Conservation (phyloP, 805 yeast genomes). For the Lachancea sp. region DNA sequence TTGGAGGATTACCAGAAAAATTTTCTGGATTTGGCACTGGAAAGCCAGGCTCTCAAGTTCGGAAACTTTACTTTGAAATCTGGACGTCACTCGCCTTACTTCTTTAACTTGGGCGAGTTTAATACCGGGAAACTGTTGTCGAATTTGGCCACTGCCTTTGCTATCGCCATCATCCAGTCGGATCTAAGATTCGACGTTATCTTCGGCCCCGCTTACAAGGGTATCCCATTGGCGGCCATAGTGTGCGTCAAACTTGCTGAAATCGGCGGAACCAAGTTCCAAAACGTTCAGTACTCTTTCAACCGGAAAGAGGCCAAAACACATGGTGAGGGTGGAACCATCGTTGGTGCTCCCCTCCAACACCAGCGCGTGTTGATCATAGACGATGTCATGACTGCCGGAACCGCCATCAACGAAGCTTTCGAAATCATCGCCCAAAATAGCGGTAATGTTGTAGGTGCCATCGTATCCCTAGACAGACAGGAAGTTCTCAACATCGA, state of each 20-base stretch:
- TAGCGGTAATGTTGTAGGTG: conserved; percentile 71
- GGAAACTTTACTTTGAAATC: conserved; percentile 87
- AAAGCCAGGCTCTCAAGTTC: conserved; percentile 74
- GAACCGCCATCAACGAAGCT: conserved; percentile 96
- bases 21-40: conserved; percentile 77
- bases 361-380: conserved; percentile 75
- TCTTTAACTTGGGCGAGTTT: conserved; percentile 90
- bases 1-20: conserved; percentile 49
- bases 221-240: conserved; percentile 90
- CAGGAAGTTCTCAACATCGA: conserved; percentile 78
- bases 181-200: conserved; percentile 82
- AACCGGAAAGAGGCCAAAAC: conserved; percentile 95
- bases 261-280: conserved; percentile 73
- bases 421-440: conserved; percentile 65
- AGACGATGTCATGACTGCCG: conserved; percentile 98
- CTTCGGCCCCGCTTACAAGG: conserved; percentile 98
- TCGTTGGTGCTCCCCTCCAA: conserved; percentile 75
- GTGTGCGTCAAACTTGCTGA: conserved; percentile 91
- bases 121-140: conserved; percentile 71
- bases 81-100: conserved; percentile 92
- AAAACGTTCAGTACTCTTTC: conserved; percentile 77
- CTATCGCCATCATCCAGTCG: conserved; percentile 74
- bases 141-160: conserved; percentile 83
- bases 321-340: conserved; percentile 96
- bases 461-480: conserved; percentile 89